phyloP scores from a whole-genome alignment of 2,329 filamentous ascomycete species.

The Beauveria sp. region DNA sequence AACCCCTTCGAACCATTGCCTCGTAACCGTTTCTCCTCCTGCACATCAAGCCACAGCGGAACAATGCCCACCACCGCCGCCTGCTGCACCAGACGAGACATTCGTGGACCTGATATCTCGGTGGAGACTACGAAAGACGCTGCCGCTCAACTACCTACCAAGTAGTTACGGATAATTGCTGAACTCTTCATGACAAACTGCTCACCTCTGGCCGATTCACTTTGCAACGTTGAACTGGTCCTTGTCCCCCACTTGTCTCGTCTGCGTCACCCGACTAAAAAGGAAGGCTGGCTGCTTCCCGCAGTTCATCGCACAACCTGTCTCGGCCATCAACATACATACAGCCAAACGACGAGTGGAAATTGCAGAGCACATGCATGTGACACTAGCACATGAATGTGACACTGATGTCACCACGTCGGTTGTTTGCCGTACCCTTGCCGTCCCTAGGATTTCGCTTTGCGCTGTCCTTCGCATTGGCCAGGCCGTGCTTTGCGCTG shows the following conservation, averaged over 20 bases:
- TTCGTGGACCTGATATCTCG: neutral
- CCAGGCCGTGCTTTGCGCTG: neutral
- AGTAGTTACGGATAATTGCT: neutral
- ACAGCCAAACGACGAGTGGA: neutral
- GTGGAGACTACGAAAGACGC: neutral
- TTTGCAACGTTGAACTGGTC: neutral
- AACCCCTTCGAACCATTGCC: neutral
- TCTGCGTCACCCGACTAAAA: neutral
- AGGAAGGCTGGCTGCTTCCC: neutral
- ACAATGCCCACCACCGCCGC: neutral
- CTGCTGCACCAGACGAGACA: neutral
- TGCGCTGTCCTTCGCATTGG: neutral
- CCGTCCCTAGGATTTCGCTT: neutral
- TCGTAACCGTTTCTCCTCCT: neutral
- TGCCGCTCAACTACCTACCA: neutral
- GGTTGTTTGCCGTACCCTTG: neutral
- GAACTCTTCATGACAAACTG: no score
- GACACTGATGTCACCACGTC: neutral
- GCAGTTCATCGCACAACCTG: neutral
- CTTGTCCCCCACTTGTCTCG: slow-evolving; percentile 1
- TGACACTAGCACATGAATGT: neutral
- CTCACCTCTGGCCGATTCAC: neutral
- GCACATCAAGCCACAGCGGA: neutral
- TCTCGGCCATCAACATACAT: neutral
- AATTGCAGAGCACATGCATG: neutral